Evolutionary conservation across 2,329 filamentous ascomycete genomes (phyloP).

Genomic region (Leptoxyphium fumago): DNA sequence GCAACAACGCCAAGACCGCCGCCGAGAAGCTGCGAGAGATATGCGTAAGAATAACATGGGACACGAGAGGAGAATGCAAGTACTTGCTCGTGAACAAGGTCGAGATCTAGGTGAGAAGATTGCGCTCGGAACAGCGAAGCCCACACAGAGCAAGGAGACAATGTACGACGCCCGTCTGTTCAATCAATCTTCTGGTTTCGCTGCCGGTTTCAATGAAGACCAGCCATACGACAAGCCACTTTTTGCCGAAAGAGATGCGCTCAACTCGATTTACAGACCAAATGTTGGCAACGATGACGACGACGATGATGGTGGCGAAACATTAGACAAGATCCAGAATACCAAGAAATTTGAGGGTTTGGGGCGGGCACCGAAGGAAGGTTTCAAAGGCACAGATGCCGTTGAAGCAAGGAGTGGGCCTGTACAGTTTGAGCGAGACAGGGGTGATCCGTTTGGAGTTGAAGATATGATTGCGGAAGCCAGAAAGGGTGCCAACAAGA

Average conservation of each 20-base stretch:
- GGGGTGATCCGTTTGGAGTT: slow-evolving; percentile 74
- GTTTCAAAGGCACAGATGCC: slow-evolving; percentile 75
- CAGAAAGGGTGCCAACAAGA: slow-evolving; percentile 50
- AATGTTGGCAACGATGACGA: slow-evolving; percentile 56
- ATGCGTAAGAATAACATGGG: slow-evolving; percentile 92
- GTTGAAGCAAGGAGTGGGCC: slow-evolving; percentile 78
- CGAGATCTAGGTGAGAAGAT: slow-evolving; percentile 97
- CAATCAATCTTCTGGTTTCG: slow-evolving; percentile 84
- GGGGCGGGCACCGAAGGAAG: slow-evolving; percentile 59
- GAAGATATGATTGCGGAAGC: slow-evolving; percentile 83
- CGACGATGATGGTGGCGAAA: slow-evolving; percentile 64
- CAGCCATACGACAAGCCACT: slow-evolving; percentile 94
- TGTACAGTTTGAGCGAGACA: slow-evolving; percentile 91
- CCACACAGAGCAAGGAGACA: slow-evolving; percentile 75
- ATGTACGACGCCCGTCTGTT: slow-evolving; percentile 97
- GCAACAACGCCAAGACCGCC: slow-evolving; percentile 59
- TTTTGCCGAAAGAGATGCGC: slow-evolving; percentile 88
- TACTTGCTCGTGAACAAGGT: slow-evolving; percentile 88
- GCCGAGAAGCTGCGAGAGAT: slow-evolving; percentile 74
- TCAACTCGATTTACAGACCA: slow-evolving; percentile 85
- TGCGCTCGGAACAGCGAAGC: slow-evolving; percentile 84
- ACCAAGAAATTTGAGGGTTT: slow-evolving; percentile 75
- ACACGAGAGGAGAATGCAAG: slow-evolving; percentile 75
- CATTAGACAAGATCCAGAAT: slow-evolving; percentile 77
- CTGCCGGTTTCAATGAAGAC: slow-evolving; percentile 85